phyloP scores from a whole-genome alignment of 2,329 filamentous ascomycete species.

The Thielaviopsis musarum region DNA sequence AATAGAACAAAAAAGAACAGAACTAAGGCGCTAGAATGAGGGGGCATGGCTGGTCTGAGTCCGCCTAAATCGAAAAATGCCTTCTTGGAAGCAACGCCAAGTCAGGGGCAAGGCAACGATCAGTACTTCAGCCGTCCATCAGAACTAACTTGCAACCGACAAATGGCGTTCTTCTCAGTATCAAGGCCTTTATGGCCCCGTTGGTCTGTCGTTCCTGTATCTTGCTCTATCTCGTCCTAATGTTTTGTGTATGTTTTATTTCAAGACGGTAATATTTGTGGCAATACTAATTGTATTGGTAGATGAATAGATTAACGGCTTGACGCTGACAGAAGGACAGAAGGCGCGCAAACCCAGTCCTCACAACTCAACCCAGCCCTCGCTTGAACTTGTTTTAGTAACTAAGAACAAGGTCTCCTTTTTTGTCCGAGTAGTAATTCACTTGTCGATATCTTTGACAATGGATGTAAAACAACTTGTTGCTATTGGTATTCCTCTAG shows the following conservation, averaged over 20 bases:
- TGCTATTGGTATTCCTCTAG: too few relatives aligned
- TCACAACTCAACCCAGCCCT: neutral
- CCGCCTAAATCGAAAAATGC: too few relatives aligned
- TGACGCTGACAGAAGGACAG: neutral
- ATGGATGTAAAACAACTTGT: too few relatives aligned
- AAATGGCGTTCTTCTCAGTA: too few relatives aligned
- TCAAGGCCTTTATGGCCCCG: too few relatives aligned
- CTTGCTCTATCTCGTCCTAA: neutral
- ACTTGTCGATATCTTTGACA: too few relatives aligned
- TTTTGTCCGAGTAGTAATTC: too few relatives aligned
- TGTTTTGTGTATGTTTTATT: too few relatives aligned
- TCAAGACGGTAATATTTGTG: too few relatives aligned
- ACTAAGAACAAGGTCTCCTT: neutral
- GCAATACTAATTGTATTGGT: too few relatives aligned
- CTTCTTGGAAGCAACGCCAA: neutral
- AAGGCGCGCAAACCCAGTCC: neutral
- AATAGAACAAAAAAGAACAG: neutral
- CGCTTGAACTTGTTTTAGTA: neutral
- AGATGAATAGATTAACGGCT: neutral
- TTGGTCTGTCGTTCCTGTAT: neutral
- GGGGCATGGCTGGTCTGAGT: neutral
- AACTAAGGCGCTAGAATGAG: neutral
- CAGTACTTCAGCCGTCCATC: neutral
- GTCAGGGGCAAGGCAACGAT: neutral
- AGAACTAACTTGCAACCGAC: too few relatives aligned